Evolutionary conservation across 495 filamentous ascomycete genomes (phyloP).

Genomic region (Baudoinia panamericana): DNA sequence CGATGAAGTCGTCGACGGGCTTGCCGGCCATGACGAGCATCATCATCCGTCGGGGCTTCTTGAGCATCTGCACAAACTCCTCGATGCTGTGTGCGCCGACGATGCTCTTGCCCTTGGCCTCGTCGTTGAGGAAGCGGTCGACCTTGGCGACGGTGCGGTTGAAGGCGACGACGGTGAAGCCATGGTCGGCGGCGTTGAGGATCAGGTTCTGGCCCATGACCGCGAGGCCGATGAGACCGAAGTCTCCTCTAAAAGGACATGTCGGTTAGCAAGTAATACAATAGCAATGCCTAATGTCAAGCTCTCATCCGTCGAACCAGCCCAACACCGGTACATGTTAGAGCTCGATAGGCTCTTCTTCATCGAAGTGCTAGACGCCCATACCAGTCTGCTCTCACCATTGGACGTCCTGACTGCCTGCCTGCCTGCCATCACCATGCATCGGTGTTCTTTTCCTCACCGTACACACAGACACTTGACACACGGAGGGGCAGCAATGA

Average conservation of each 20-base stretch:
- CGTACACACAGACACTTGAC: too few relatives aligned
- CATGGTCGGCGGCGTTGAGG: constrained; percentile 92
- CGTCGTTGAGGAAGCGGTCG: constrained; percentile 66
- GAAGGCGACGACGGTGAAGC: constrained; percentile 90
- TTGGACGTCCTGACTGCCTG: too few relatives aligned
- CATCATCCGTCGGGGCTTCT: constrained; percentile 93
- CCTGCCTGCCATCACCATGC: too few relatives aligned
- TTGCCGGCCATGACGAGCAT: constrained; percentile 95
- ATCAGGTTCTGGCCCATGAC: constrained; percentile 99
- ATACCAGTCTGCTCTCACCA: too few relatives aligned
- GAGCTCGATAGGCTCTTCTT: too few relatives aligned
- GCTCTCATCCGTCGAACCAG: too few relatives aligned
- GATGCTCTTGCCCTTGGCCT: constrained; percentile 63
- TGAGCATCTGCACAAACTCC: constrained; percentile 90
- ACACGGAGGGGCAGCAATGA: too few relatives aligned
- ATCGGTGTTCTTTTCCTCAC: too few relatives aligned
- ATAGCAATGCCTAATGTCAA: too few relatives aligned
- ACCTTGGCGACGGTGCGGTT: constrained; percentile 98
- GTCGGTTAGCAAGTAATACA: too few relatives aligned
- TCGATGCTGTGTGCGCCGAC: constrained; percentile 85
- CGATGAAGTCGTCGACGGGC: constrained; percentile 97
- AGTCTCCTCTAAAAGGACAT: constrained; percentile 46
- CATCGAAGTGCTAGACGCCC: too few relatives aligned
- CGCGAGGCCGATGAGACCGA: constrained; percentile 98
- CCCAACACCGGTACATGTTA: too few relatives aligned